A percentile compares a stretch with the other conserved stretches of the same genome.
These are phyloP conservation scores for Oenanthe javanica DNA, from an alignment of 140 eudicot genomes.

Conservation along the genomic window DNA sequence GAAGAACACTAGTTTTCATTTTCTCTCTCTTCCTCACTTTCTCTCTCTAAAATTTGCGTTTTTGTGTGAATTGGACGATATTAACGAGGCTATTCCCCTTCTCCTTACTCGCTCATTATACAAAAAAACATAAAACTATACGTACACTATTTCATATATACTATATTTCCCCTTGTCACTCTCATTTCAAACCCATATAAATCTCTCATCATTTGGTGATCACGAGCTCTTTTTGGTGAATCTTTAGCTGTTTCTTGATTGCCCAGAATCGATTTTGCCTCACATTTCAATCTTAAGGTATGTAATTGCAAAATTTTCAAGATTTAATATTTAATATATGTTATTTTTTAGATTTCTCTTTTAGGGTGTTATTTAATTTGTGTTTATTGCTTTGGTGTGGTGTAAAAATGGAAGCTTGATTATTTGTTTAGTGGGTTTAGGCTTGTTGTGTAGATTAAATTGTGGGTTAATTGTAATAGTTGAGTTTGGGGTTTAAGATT, in stretches of 20 bases:
- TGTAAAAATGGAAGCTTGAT: background rate
- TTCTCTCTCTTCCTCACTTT: background rate
- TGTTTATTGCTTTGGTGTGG: background rate
- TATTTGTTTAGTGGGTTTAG: background rate
- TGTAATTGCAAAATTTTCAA: background rate
- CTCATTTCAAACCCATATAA: background rate
- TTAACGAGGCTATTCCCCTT: background rate
- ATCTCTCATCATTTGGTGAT: slow-evolving; percentile 1
- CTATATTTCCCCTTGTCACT: background rate
- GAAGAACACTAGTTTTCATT: background rate
- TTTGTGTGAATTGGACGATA: slow-evolving; percentile 11
- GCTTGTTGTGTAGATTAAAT: background rate
- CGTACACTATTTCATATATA: background rate
- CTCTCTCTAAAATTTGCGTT: background rate
- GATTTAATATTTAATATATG: background rate
- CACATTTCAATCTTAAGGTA: background rate
- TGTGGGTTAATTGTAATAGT: background rate
- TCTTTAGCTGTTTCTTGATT: background rate
- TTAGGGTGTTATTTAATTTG: background rate
- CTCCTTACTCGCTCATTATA: slow-evolving; percentile 1
- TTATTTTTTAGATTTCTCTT: background rate
- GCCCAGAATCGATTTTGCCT: background rate
- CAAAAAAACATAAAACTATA: background rate
- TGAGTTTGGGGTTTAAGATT: background rate
- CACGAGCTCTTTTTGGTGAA: background rate